A percentile compares a stretch with the other conserved stretches of the same genome.
Evolutionary conservation across 169 alveolate species (phyloP).

Genomic region (Perkinsus olseni): DNA sequence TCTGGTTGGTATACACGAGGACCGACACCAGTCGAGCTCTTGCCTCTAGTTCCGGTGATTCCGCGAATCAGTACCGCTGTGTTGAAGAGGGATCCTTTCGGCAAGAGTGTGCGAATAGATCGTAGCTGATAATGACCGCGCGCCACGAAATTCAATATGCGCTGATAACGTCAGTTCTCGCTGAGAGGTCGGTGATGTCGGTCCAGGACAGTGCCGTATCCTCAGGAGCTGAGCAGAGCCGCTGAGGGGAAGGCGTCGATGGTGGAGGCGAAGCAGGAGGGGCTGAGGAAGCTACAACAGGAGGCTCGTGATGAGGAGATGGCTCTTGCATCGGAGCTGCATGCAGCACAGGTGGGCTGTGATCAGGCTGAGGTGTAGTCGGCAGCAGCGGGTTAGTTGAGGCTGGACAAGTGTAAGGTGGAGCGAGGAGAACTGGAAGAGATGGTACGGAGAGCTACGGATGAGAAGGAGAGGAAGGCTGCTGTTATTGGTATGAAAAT

Average conservation of each 20-base stretch:
- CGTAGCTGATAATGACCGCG: no score
- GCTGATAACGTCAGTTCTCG: no score
- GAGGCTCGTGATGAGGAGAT: not conserved
- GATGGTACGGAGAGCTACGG: not conserved
- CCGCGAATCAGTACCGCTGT: no score
- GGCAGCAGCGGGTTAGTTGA: not conserved
- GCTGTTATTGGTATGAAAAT: not conserved
- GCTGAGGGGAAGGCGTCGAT: not conserved
- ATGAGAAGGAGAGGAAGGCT: not conserved
- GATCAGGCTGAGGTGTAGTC: no score
- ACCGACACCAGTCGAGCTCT: no score
- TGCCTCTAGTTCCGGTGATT: no score
- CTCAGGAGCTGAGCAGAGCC: not conserved
- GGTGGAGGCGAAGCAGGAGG: not conserved
- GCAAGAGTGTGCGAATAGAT: no score
- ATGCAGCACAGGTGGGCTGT: not conserved
- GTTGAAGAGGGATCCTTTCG: no score
- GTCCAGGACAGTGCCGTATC: not conserved
- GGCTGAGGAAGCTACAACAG: not conserved
- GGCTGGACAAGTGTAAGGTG: not conserved
- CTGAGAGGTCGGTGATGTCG: no score
- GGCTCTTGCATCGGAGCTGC: not conserved
- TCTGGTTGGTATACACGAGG: no score
- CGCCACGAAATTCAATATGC: no score
- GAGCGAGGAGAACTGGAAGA: not conserved